Conservation (phyloP, 192 early-diverging fungal genomes). For the Radiomyces spectabilis region DNA sequence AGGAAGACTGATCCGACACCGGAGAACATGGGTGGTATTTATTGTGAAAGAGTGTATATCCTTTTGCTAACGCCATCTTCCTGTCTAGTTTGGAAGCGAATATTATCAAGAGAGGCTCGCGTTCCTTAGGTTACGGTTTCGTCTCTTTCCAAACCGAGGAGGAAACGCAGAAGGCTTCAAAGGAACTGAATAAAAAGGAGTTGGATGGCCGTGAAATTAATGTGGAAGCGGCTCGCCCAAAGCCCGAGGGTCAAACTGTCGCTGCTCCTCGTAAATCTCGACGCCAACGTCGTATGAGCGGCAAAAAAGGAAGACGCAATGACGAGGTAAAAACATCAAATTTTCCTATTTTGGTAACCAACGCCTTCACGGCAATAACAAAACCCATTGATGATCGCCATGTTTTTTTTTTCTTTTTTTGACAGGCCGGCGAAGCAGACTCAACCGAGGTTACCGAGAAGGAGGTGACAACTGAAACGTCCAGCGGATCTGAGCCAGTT, state of each 20-base stretch:
- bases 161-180: slow-evolving; percentile 65
- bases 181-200: slow-evolving; percentile 70
- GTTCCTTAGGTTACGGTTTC: slow-evolving; percentile 93
- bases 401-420: too few relatives aligned
- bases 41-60: neutral
- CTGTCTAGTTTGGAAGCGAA: slow-evolving; percentile 56
- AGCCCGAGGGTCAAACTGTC: slow-evolving; percentile 14
- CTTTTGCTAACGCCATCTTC: neutral
- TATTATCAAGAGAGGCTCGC: slow-evolving; percentile 66
- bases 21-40: neutral
- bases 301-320: too few relatives aligned
- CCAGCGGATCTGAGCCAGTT: too few relatives aligned
- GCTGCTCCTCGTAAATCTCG: neutral
- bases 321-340: too few relatives aligned
- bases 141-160: slow-evolving; percentile 72
- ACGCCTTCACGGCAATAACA: too few relatives aligned
- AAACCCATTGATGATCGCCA: too few relatives aligned
- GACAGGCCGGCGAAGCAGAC: too few relatives aligned
- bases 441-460: too few relatives aligned
- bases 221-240: slow-evolving; percentile 79
- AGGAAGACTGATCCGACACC: neutral
- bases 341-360: too few relatives aligned
- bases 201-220: slow-evolving; percentile 84
- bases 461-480: too few relatives aligned
- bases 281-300: neutral